Conservation (phyloP, 208 protist species). For the Acanthamoeba sp. region DNA sequence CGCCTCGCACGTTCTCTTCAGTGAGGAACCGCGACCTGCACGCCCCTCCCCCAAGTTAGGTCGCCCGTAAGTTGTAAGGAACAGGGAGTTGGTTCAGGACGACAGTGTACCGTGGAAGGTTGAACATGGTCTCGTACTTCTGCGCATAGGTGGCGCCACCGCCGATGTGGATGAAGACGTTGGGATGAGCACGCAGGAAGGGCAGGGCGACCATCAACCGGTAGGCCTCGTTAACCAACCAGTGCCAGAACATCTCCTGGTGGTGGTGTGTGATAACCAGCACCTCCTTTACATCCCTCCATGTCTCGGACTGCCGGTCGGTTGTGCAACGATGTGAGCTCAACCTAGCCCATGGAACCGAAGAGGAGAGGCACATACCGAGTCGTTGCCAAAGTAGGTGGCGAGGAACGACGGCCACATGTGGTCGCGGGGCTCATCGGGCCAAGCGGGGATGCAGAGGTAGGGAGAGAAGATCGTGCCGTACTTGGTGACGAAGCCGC, state of each 20-base stretch:
- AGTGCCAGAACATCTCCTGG: conserved; percentile 58
- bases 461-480: background rate
- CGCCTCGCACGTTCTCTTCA: background rate
- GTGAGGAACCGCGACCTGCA: background rate
- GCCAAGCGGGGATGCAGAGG: background rate
- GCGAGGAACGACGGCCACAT: background rate
- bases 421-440: background rate
- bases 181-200: background rate
- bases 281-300: conserved; percentile 11
- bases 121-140: background rate
- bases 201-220: background rate
- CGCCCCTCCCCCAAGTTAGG: background rate
- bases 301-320: background rate
- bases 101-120: background rate
- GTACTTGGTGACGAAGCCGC: background rate
- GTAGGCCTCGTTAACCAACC: background rate
- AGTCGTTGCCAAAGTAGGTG: background rate
- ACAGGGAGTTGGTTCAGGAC: background rate
- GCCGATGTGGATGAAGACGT: conserved; percentile 30
- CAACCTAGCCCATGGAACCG: no score
- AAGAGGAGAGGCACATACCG: background rate
- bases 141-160: background rate
- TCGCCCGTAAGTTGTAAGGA: background rate
- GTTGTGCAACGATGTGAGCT: background rate
- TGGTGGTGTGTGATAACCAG: conserved; percentile 31